Evolutionary conservation across 2,329 filamentous ascomycete species (phyloP), one percentile per base, ranked within the genome.

Genomic region (Neurospora crassa): DNA sequence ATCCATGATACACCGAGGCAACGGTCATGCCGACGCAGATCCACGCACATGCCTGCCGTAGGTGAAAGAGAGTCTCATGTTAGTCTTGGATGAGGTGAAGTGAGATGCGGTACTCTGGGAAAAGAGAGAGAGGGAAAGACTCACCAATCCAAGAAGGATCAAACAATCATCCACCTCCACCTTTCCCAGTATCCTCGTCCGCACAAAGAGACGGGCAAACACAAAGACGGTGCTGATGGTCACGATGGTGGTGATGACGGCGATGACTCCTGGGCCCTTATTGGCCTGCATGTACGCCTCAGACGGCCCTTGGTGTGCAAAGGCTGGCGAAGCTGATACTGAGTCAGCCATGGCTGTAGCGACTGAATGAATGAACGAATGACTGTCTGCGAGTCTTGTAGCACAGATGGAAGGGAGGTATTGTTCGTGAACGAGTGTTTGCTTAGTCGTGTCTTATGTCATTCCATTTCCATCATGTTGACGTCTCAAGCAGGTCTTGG

Each of bases 81-180:
- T 34, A 67, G 67, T 14, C 18, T 24, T 69, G 42, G 8, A 12
- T 24, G 20, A 63, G 10, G 29, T n/a, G n/a, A n/a, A n/a, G n/a
- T 11, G 16, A 14, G 68, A 63, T 14, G 20, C 14, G 5, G 6
- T 11, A 47, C n/a, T n/a, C n/a, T n/a, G n/a, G n/a, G 16, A 34
- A 1, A 18, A 18, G 40, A 71, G 34, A 24, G 70, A 63, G 63
- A 41, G 34, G 20, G 70, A 63, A 53, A 41, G n/a, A 74, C 75
- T 74, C 71, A 81, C 80, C 74, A 80, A 74, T 1, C 80, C 78
- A 3, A 75, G 20, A 0, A 78, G 71, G 72, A 82, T 82, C 37
- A 82, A 70, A 53, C 77, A 81, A 71, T 83, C 81, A 69, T 83
- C 81, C 4, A 77, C 68, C 1, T 79, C 78, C n/a, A 81, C 70